A percentile compares a stretch with the other conserved stretches of the same genome.
Evolutionary conservation across 2,329 filamentous ascomycete species (phyloP).

Genomic region (Pseudogymnoascus sp.): DNA sequence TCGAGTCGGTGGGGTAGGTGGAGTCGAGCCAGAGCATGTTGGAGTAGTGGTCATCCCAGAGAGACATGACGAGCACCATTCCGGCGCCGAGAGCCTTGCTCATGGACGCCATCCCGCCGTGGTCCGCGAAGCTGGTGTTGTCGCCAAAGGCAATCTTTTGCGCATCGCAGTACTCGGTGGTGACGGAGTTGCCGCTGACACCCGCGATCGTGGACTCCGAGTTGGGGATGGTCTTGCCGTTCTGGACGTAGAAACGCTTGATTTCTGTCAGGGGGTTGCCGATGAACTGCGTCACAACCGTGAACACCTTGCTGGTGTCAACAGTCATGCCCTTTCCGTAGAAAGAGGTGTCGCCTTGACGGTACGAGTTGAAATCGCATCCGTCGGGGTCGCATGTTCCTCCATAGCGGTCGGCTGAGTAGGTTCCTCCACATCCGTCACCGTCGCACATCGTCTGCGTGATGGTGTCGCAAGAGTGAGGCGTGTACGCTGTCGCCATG

Average conservation of each 20-base stretch:
- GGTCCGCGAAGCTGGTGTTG: slow-evolving; percentile 41
- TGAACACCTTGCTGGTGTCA: slow-evolving; percentile 46
- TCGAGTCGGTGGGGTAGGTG: slow-evolving; percentile 47
- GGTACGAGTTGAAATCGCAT: slow-evolving; percentile 58
- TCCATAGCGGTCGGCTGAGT: slow-evolving; percentile 38
- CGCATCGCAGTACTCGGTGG: slow-evolving; percentile 47
- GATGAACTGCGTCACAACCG: slow-evolving; percentile 54
- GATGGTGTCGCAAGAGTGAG: slow-evolving; percentile 45
- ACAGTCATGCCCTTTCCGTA: slow-evolving; percentile 49
- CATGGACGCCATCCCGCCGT: slow-evolving; percentile 52
- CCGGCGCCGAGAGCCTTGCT: slow-evolving; percentile 46
- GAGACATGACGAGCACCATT: slow-evolving; percentile 58
- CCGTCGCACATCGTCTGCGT: slow-evolving; percentile 38
- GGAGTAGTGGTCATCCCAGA: slow-evolving; percentile 50
- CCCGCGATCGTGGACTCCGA: slow-evolving; percentile 39
- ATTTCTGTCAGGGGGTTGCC: slow-evolving; percentile 46
- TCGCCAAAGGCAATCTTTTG: slow-evolving; percentile 52
- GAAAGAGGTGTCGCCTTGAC: slow-evolving; percentile 49
- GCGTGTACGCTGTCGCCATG: slow-evolving; percentile 50
- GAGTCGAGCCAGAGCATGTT: slow-evolving; percentile 73
- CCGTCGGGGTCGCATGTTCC: slow-evolving; percentile 54
- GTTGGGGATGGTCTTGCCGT: slow-evolving; percentile 46
- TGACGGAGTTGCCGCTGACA: slow-evolving; percentile 46
- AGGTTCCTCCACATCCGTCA: slow-evolving; percentile 36
- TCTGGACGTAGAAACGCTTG: slow-evolving; percentile 50